Evolutionary conservation across 2,329 filamentous ascomycete genomes (phyloP).

Genomic region (Xylariaceae sp.): DNA sequence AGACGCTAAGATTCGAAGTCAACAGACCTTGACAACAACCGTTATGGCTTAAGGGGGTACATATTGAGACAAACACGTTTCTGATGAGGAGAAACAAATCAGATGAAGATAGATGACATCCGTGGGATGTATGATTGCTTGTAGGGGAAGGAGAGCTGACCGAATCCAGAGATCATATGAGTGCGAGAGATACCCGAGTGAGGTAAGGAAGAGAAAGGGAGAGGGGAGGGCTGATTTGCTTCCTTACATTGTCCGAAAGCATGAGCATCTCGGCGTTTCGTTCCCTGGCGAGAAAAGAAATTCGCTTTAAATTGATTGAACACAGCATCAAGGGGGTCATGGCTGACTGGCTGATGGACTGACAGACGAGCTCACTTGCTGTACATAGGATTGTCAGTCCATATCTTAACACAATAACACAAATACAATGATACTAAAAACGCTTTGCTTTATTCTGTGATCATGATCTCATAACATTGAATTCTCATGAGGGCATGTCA

Average conservation of each 20-base stretch:
- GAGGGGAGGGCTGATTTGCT: constrained; percentile 5
- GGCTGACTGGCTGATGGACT: not conserved
- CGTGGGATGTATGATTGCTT: constrained; percentile 6
- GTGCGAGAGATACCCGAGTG: constrained; percentile 9
- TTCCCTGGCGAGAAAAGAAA: no score
- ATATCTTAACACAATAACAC: not conserved
- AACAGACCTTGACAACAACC: not conserved
- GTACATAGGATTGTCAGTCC: not conserved
- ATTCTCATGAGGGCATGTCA: no score
- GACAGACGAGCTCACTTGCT: not conserved
- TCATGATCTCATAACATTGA: no score
- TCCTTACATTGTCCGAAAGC: constrained; percentile 5
- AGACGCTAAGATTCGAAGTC: not conserved
- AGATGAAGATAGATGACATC: not conserved
- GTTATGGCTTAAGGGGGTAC: not conserved
- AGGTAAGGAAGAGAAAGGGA: no score
- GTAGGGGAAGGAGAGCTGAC: no score
- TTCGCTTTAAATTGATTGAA: no score
- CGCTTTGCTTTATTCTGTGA: no score
- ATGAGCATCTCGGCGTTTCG: constrained; percentile 17
- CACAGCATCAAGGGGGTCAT: no score
- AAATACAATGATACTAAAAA: not conserved
- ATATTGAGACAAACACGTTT: not conserved
- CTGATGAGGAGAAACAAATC: not conserved
- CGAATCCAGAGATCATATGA: constrained; percentile 1